Base-by-base conservation (phyloP, 2,329 filamentous ascomycete genomes). In the Pseudomassariella vexata region DNA sequence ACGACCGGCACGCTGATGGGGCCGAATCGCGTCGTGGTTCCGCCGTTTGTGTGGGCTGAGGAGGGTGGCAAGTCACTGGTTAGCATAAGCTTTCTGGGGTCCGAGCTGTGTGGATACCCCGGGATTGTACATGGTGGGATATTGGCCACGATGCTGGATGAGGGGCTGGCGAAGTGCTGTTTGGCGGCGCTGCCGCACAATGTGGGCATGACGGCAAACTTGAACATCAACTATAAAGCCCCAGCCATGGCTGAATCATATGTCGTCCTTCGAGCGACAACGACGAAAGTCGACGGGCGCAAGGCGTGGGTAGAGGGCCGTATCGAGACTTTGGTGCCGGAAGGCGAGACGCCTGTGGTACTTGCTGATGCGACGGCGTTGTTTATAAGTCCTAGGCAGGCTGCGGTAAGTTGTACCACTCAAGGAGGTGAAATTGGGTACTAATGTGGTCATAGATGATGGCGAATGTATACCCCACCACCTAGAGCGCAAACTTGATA, bases 301-400 rank as follows among this genome's bases (percentile, higher is more conserved):
- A 96, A 96, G 66, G 90, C 88, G 9, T 95, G 87, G 87, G 87
- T 95, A 1, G 82, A 85, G 61, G 92, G 87, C 2, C 75, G 77
- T 46, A 80, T 96, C 48, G 88, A 95, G 70, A 81, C 85, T 34
- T 60, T 96, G 39, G 74, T 69, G 17, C 65, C 64, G 45, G 67
- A 77, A 20, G 76, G 76, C 7, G 72, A 80, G 57, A 66, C 70
- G 46, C 79, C 80, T 1, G 60, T 70, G 11, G 70, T 89, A 28
- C 57, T 95, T 37, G 87, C 83, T 6, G 85, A 94, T 60, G 90
- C 86, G 0, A 82, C 83, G 52, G 88, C 82, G 3, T 61, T 98
- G 45, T 96, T 94, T 55, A 74, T 96, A 49, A 87, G 92, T 60
- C 89, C 90, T 19, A 89, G 79, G 59, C 76, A 85, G 54, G 88